Evolutionary conservation across 371 early-diverging fungal genomes (phyloP).

Genomic region (Mortierella sp.): DNA sequence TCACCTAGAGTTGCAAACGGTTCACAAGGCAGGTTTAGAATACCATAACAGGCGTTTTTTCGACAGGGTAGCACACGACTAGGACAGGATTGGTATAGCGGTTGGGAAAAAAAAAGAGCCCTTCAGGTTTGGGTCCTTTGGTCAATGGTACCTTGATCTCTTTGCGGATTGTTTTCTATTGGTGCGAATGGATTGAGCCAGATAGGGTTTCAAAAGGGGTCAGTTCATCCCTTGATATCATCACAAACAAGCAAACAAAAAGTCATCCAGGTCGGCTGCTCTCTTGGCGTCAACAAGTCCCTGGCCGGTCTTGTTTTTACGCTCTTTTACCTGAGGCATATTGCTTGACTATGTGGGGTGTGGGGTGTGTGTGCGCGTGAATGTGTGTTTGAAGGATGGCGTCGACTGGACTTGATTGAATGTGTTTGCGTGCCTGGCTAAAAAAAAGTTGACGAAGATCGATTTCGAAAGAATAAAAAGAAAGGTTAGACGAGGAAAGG

Average conservation of each 20-base stretch:
- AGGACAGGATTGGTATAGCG: no score
- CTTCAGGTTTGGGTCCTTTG: no score
- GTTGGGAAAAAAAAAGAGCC: background rate
- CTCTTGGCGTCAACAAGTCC: background rate
- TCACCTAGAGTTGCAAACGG: constrained; percentile 24
- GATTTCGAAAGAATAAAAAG: background rate
- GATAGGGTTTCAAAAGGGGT: constrained; percentile 11
- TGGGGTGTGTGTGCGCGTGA: background rate
- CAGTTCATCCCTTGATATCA: background rate
- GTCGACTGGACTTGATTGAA: background rate
- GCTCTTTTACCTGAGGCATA: constrained; percentile 20
- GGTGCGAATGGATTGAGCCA: background rate
- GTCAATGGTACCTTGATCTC: constrained; percentile 43
- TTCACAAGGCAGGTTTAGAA: background rate
- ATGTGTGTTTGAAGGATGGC: background rate
- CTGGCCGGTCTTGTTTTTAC: background rate
- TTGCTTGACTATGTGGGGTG: background rate
- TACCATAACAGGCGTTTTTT: background rate
- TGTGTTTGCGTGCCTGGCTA: background rate
- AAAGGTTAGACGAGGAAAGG: background rate
- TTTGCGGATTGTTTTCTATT: constrained; percentile 40
- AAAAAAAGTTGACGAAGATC: background rate
- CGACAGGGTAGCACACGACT: background rate
- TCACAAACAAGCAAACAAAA: background rate
- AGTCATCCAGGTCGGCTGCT: background rate